Percentiles rank a stretch among this genome's conserved stretches.
phyloP scores from a whole-genome alignment of 2,329 filamentous ascomycete species.

The Colletotrichum limetticola region DNA sequence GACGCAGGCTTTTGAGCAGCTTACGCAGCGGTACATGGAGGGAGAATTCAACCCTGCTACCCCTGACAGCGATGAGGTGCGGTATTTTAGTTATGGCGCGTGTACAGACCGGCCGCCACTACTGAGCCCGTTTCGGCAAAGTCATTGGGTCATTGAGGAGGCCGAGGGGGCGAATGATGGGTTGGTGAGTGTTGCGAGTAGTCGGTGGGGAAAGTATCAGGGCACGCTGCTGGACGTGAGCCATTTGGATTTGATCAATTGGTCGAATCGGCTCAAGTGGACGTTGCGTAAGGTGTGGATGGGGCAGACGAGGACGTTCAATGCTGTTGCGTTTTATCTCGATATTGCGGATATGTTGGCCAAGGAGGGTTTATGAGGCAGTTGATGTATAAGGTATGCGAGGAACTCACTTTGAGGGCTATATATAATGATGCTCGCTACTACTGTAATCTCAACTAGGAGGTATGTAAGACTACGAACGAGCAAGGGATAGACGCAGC shows the following conservation, averaged over 20 bases:
- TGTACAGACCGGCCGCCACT: constrained; percentile 63
- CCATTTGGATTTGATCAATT: constrained; percentile 75
- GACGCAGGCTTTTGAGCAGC: constrained; percentile 69
- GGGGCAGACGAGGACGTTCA: constrained; percentile 69
- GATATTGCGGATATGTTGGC: constrained; percentile 77
- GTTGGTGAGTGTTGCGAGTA: constrained; percentile 73
- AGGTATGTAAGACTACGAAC: background rate
- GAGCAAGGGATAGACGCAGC: background rate
- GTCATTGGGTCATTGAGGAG: constrained; percentile 60
- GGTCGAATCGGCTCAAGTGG: constrained; percentile 71
- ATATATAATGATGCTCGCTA: background rate
- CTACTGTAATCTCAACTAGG: background rate
- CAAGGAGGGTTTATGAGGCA: constrained; percentile 64
- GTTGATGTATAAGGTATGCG: background rate
- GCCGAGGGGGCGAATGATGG: constrained; percentile 73
- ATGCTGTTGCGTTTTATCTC: constrained; percentile 75
- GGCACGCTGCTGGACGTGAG: constrained; percentile 71
- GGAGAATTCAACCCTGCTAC: constrained; percentile 69
- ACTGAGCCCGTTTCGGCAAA: constrained; percentile 71
- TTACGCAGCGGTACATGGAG: constrained; percentile 68
- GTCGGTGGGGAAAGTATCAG: constrained; percentile 71
- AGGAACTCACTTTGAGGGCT: background rate
- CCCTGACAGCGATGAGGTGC: constrained; percentile 61
- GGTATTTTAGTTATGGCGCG: constrained; percentile 73
- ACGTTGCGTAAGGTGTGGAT: constrained; percentile 61